Conservation (phyloP, 78 protist genomes). For the Chrysochromulina tobinii region DNA sequence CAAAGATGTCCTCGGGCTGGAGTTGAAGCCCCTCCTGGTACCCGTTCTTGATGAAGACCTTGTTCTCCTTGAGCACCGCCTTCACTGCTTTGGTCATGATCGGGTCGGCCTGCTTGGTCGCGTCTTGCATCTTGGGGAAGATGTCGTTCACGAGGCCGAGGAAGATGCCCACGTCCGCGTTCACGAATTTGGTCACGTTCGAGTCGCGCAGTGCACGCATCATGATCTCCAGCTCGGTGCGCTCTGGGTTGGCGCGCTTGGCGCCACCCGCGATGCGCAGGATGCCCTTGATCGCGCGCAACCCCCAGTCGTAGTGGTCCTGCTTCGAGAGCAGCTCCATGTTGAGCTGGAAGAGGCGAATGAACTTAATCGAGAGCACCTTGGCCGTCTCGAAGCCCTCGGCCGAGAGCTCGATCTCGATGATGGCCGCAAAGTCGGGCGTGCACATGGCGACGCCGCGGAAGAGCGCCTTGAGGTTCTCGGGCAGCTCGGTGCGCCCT, state of each 20-base stretch:
- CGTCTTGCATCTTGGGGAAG: slow-evolving; percentile 41
- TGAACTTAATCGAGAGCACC: slow-evolving; percentile 75
- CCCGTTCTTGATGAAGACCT: background rate
- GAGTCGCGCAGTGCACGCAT: slow-evolving; percentile 88
- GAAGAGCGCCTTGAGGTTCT: slow-evolving; percentile 87
- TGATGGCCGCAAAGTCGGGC: slow-evolving; percentile 79
- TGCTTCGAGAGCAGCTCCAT: slow-evolving; percentile 80
- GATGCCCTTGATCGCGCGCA: slow-evolving; percentile 90
- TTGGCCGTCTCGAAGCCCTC: slow-evolving; percentile 53
- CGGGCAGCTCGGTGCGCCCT: slow-evolving; percentile 93
- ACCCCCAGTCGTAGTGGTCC: slow-evolving; percentile 92
- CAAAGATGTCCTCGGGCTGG: slow-evolving; percentile 59
- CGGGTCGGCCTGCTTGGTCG: slow-evolving; percentile 27
- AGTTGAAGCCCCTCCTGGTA: background rate
- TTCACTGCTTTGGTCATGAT: background rate
- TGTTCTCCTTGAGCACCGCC: background rate
- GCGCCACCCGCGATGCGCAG: slow-evolving; percentile 84
- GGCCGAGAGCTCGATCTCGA: slow-evolving; percentile 33
- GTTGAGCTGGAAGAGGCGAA: slow-evolving; percentile 69
- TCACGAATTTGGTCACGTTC: slow-evolving; percentile 77
- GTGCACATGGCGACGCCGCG: slow-evolving; percentile 84
- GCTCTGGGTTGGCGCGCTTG: slow-evolving; percentile 68
- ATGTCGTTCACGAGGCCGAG: slow-evolving; percentile 70
- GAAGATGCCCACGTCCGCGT: slow-evolving; percentile 74
- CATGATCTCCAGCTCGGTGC: slow-evolving; percentile 72